Evolutionary conservation across 2,329 filamentous ascomycete species (phyloP), one percentile per base, ranked within the genome.

Genomic region (Aureobasidium musti): DNA sequence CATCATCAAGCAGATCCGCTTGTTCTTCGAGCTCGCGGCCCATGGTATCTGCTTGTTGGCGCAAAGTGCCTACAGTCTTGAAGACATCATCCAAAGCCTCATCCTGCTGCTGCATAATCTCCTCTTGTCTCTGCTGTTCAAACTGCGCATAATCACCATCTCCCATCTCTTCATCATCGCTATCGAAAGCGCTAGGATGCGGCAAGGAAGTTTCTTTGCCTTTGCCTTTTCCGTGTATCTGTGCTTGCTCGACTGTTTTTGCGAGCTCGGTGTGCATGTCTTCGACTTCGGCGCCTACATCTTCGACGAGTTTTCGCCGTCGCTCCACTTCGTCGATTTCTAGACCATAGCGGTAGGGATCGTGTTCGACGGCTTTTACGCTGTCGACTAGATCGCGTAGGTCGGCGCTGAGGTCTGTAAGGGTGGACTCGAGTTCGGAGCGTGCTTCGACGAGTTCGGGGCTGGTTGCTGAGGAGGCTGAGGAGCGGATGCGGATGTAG

Each of bases 11-110:
- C 85, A 98, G 89, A 77, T 92, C 91, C 26, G 85, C 85, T 82
- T 99, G 95, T 80, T 99, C 95, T 79, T 97, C 96, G 53, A 99
- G 82, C 81, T 99, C 95, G 67, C 94, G 84, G 1, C 95, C 94
- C 94, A 99, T 99, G 72, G 92, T 91, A 78, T 96, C 89, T 1
- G 95, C 96, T 82, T 98, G 95, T 75, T 90, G 84, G 66, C 94
- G 84, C 75, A 99, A 79, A 75, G 92, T 97, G 2, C 93, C 94
- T 28, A 99, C 95, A 0, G 94, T 98, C 71, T 89, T 87, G 76
- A 96, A 97, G 54, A 99, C 94, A 19, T 91, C 91, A 75, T 98
- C 94, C 1, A 99, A 84, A 73, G 95, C 90, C 79, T 93, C 84
- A 76, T 99, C 95, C 82, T 99, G 95, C 78, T 97, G 92, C 71